Evolutionary conservation across 305 asterid species (phyloP).

Genomic region (Fraxinus sp.): DNA sequence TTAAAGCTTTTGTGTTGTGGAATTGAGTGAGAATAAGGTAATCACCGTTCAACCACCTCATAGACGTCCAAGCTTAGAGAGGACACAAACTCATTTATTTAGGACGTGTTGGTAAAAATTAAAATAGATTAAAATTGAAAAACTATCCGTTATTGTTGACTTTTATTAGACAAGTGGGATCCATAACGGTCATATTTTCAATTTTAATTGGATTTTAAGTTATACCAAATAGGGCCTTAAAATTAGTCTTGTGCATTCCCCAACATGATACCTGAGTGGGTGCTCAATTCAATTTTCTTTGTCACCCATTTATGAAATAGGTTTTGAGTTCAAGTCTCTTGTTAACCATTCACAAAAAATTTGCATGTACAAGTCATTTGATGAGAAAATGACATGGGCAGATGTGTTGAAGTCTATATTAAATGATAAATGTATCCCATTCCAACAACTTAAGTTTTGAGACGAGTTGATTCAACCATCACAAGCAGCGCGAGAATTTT

Average conservation of each 20-base stretch:
- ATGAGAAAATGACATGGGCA: background rate
- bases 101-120: background rate
- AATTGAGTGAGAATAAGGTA: background rate
- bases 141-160: no score
- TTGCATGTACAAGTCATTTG: background rate
- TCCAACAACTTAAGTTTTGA: background rate
- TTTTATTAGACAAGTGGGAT: no score
- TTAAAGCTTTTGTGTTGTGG: background rate
- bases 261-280: background rate
- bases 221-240: no score
- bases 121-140: no score
- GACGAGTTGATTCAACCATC: background rate
- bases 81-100: background rate
- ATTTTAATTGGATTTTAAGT: no score
- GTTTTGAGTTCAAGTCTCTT: background rate
- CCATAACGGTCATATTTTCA: no score
- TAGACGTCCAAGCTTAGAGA: background rate
- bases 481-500: background rate
- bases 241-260: background rate
- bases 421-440: background rate
- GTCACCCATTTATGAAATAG: background rate
- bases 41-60: background rate
- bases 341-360: background rate
- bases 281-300: background rate
- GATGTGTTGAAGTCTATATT: background rate